Evolutionary conservation across 306 rosid species (phyloP).

Genomic region (Cicer cuneatum): DNA sequence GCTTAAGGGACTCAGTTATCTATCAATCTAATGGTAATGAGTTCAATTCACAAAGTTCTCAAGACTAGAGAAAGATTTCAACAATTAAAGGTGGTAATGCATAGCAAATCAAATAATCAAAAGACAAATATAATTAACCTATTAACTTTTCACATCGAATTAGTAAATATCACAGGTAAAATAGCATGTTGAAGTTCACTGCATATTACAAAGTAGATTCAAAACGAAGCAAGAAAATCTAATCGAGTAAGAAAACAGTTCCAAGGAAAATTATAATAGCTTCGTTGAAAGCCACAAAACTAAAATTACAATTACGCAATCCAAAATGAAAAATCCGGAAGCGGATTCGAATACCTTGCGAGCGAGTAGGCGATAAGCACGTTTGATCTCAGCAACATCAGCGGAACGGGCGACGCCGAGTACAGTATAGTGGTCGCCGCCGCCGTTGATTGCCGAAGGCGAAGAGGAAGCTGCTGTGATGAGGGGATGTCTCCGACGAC

Average conservation of each 20-base stretch:
- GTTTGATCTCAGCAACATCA: slow-evolving; percentile 68
- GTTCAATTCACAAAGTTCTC: background rate
- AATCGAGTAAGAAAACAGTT: slow-evolving; percentile 3
- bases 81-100: background rate
- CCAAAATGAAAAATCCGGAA: background rate
- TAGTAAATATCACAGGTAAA: background rate
- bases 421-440: slow-evolving; percentile 69
- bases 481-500: slow-evolving; percentile 41
- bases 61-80: background rate
- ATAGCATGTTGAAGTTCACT: slow-evolving; percentile 1
- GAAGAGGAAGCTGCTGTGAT: slow-evolving; percentile 50
- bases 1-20: background rate
- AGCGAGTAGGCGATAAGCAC: slow-evolving; percentile 92
- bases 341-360: slow-evolving; percentile 56
- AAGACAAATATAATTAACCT: background rate
- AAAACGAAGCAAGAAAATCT: background rate
- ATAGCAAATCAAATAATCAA: background rate
- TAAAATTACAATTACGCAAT: background rate
- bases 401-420: slow-evolving; percentile 71
- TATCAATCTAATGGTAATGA: background rate
- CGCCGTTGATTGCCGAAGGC: slow-evolving; percentile 48
- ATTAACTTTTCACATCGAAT: background rate
- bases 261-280: background rate
- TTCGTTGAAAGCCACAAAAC: slow-evolving; percentile 18
- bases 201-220: slow-evolving; percentile 5